Evolutionary conservation across 305 asterid species (phyloP), one percentile per base, ranked within the genome.

Genomic region (Plantago rigida): DNA sequence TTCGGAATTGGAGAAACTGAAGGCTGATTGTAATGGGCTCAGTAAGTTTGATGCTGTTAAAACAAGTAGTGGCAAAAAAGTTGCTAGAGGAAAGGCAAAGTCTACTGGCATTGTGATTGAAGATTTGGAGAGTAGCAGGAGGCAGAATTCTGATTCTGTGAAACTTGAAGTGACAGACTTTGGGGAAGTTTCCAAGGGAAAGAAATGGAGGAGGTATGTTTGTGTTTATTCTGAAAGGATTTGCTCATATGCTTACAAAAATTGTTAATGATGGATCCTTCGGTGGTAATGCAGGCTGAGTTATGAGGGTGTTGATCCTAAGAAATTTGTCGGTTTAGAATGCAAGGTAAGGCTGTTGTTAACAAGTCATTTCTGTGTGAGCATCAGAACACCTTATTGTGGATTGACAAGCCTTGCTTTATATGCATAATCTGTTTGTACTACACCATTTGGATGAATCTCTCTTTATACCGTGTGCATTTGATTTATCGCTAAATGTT

Each of bases 291-390:
- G 73, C 81, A 86, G 97, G 87, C 77, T 92, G 79, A 79, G 77
- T 72, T 75, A 71, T 56, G 84, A 82, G 58, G 97, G 89, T 3
- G 77, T 67, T 59, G 95, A 92, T 71, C 91, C 91, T 2, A 69
- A 72, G 68, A 84, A 88, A 69, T 84, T 88, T 77, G 71, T 78
- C 44, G 94, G 91, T 56, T 71, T 92, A 56, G 81, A 70, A 56
- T 84, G 94, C 90, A 83, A 88, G 99, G 99, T 84, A 66, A 59
- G 78, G 44, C 64, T 12, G 39, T 53, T 63, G 66, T 9, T 41
- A 41, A n/a, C 10, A 41, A 41, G 10, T 41, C 10, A 36, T 36
- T 7, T 36, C 44, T 8, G 9, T 36, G 1, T 36, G 44, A 41
- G 46, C 46, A 41, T 22, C 26, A 22, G 26, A 22, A 22, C 2